A percentile compares a stretch with the other conserved stretches of the same genome.
Evolutionary conservation across 495 filamentous ascomycete species (phyloP).

Genomic region (Emericellopsis terricola): DNA sequence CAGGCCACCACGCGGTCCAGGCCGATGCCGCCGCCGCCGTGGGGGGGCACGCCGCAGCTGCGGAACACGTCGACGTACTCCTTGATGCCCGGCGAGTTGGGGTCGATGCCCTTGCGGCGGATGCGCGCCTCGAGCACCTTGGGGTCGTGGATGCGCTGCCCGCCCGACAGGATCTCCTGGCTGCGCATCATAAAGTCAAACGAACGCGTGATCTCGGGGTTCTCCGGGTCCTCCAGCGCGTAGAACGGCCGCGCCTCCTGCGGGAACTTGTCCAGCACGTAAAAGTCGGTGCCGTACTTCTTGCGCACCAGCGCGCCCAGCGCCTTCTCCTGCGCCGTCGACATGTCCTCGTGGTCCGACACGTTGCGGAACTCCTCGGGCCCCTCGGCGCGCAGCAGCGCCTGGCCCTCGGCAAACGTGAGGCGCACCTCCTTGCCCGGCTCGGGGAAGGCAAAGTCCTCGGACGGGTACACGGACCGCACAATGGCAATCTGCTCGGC

Average conservation of each 20-base stretch:
- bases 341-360: conserved; percentile 61
- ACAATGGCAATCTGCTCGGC: conserved; percentile 54
- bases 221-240: conserved; percentile 56
- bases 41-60: conserved; percentile 53
- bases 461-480: conserved; percentile 39
- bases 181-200: conserved; percentile 91
- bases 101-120: conserved; percentile 54
- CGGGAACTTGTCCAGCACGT: conserved; percentile 82
- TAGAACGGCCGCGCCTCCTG: conserved; percentile 77
- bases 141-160: conserved; percentile 68
- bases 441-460: conserved; percentile 32
- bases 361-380: conserved; percentile 51
- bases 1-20: conserved; percentile 80
- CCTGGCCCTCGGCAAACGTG: conserved; percentile 72
- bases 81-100: conserved; percentile 53
- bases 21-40: conserved; percentile 76
- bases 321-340: conserved; percentile 73
- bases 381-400: conserved; percentile 61
- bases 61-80: conserved; percentile 73
- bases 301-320: conserved; percentile 70
- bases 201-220: conserved; percentile 55
- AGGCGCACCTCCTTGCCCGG: conserved; percentile 64
- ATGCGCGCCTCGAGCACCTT: conserved; percentile 51
- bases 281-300: conserved; percentile 83
- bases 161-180: conserved; percentile 77